These are phyloP conservation scores for Gymnopus androsaceus DNA, from an alignment of 1,284 basidiomycete species.

Conservation along the genomic window DNA sequence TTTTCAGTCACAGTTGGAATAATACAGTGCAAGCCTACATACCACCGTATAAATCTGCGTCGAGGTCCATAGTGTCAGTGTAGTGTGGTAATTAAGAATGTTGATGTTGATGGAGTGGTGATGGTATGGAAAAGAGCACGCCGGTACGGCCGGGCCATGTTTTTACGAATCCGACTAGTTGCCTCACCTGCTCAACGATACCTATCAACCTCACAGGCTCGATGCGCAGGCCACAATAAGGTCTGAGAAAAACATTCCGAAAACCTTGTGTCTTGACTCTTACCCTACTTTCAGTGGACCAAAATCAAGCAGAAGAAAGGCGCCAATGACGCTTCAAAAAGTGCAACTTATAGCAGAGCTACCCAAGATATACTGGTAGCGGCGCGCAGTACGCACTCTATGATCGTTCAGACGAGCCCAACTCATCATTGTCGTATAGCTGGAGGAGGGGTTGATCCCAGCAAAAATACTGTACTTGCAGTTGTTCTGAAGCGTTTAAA, in stretches of 20 bases:
- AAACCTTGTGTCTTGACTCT: not conserved
- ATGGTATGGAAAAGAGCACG: constrained; percentile 1
- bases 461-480: constrained; percentile 62
- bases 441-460: constrained; percentile 70
- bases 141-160: not conserved
- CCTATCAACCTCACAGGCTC: constrained; percentile 5
- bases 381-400: constrained; percentile 54
- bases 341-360: constrained; percentile 59
- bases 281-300: constrained; percentile 61
- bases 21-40: constrained; percentile 12
- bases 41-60: constrained; percentile 85
- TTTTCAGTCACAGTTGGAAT: not conserved
- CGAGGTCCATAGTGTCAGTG: constrained; percentile 65
- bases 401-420: constrained; percentile 8
- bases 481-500: constrained; percentile 63
- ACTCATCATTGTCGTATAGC: not conserved
- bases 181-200: not conserved
- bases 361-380: constrained; percentile 66
- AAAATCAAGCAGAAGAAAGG: constrained; percentile 86
- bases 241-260: not conserved
- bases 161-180: not conserved
- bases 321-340: constrained; percentile 66
- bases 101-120: constrained; percentile 8
- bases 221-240: constrained; percentile 19
- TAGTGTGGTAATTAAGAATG: constrained; percentile 14